Evolutionary conservation across 768 basidiomycete species (phyloP), one percentile per base, ranked within the genome.

Genomic region (Mycena pura): DNA sequence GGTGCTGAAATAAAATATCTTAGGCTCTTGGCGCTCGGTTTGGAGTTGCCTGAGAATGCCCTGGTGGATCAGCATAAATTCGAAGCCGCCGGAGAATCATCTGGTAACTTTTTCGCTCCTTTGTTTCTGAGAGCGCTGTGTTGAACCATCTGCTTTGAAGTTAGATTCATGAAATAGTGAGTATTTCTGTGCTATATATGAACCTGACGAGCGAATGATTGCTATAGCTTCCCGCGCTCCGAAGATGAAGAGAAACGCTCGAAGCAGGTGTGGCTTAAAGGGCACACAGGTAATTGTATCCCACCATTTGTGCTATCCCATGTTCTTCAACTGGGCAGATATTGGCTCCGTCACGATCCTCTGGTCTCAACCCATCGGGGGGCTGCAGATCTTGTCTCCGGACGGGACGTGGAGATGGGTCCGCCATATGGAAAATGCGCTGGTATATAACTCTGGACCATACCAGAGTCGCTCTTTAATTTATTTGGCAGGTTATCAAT

Each of bases 251-350:
- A 83, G 62, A 49, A 62, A 24, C 76, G 76, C 48, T 73, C 79
- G 0, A 80, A 80, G 21, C 74, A 80, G 40, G 80, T 84, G 4
- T 84, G 82, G 82, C 65, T 83, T 19, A 83, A 84, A 60, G 83
- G 83, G 3, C 83, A 83, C 50, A 79, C 79, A 5, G 82, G 82
- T 79, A 51, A 5, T 55, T 41, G n/a, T n/a, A n/a, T n/a, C n/a
- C n/a, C 6, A 38, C 21, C 11, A 39, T 13, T 21, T 36, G 6
- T 6, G 1, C 10, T 4, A 17, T 21, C n/a, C 6, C n/a, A n/a
- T n/a, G n/a, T n/a, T n/a, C n/a, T n/a, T n/a, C n/a, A 27, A 36
- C n/a, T n/a, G 17, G 17, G 15, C 52, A 82, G 81, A 84, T 61
- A 72, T 80, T 34, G 81, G 81, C 9, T 77, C 74, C 14, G 63